Evolutionary conservation across 306 rosid species (phyloP).

Genomic region (Rubus idaeus): DNA sequence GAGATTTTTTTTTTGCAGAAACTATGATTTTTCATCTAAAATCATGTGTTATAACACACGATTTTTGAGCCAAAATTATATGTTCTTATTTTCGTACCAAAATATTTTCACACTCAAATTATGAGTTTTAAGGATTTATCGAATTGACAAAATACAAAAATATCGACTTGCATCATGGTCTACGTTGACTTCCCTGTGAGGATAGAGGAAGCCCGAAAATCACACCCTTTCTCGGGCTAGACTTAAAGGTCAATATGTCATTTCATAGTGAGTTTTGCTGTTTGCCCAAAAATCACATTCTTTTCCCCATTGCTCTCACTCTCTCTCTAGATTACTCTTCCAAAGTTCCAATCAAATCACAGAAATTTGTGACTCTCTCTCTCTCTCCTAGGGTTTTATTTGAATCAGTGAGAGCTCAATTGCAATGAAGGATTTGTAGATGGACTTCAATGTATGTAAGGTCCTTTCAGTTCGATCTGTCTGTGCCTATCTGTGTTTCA

Average conservation of each 20-base stretch:
- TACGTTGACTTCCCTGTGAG: too few relatives aligned
- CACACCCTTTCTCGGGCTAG: too few relatives aligned
- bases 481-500: slow-evolving; percentile 36
- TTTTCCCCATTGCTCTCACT: neutral
- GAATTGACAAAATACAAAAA: too few relatives aligned
- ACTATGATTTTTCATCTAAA: too few relatives aligned
- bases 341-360: slow-evolving; percentile 66
- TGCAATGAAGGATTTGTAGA: slow-evolving; percentile 26
- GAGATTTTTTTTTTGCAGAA: too few relatives aligned
- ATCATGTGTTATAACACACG: too few relatives aligned
- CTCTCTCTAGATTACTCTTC: slow-evolving; percentile 41
- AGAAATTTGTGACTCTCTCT: slow-evolving; percentile 26
- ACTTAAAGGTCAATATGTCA: slow-evolving; percentile 38
- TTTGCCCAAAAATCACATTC: neutral
- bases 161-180: too few relatives aligned
- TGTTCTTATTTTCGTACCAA: too few relatives aligned
- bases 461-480: slow-evolving; percentile 56
- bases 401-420: slow-evolving; percentile 32
- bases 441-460: slow-evolving; percentile 43
- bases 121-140: too few relatives aligned
- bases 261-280: neutral
- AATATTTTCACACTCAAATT: too few relatives aligned
- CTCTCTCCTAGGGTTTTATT: slow-evolving; percentile 47
- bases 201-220: too few relatives aligned
- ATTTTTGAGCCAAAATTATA: too few relatives aligned